A percentile compares a stretch with the other conserved stretches of the same genome.
These are phyloP conservation scores for Magnusiomyces tetraspermus DNA, from an alignment of 1,139 yeast genomes.

Conservation along the genomic window DNA sequence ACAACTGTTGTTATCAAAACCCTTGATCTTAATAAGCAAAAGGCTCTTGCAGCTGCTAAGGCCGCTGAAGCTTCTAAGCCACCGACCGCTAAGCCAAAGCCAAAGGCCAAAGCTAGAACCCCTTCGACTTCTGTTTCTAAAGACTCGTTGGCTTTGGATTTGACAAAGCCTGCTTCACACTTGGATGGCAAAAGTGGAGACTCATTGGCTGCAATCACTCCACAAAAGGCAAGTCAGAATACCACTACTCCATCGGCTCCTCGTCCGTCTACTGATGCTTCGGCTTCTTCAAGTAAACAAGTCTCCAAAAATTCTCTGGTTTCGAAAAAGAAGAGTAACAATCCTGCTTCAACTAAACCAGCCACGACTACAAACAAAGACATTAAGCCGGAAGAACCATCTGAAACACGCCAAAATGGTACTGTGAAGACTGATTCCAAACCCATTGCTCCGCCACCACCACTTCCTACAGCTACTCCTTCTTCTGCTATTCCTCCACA, in stretches of 20 bases:
- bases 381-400: background rate
- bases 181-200: too few species aligned
- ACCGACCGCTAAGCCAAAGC: background rate
- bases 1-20: conserved; percentile 36
- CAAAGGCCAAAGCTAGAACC: background rate
- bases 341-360: background rate
- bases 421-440: too few species aligned
- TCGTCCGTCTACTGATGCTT: background rate
- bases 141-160: background rate
- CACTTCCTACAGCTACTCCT: too few species aligned
- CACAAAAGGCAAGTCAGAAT: background rate
- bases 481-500: background rate
- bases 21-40: background rate
- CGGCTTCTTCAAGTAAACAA: background rate
- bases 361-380: background rate
- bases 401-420: too few species aligned
- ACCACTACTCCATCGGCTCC: background rate
- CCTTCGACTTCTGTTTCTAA: background rate
- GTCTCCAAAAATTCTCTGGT: background rate
- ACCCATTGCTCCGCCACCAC: too few species aligned
- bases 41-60: background rate
- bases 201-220: background rate
- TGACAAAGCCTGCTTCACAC: background rate
- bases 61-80: background rate
- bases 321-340: background rate